phyloP scores from a whole-genome alignment of 495 filamentous ascomycete genomes.

The Lasiosphaeriaceae sp. region DNA sequence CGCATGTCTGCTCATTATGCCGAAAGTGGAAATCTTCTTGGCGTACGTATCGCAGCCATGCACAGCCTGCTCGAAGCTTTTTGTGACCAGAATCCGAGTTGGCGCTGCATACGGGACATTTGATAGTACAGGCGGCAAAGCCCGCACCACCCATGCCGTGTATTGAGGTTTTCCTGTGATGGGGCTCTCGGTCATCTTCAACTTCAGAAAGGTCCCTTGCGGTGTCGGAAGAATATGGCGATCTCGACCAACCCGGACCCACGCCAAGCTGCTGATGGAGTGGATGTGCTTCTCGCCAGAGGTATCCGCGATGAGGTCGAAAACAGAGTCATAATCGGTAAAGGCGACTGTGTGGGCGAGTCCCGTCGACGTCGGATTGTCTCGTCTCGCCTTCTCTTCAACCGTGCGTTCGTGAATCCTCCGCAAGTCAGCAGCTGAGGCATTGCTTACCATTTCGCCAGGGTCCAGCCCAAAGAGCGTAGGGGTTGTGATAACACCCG shows the following conservation, averaged over 20 bases:
- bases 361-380: conserved; percentile 13
- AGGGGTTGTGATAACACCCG: conserved; percentile 82
- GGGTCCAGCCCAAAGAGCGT: conserved; percentile 94
- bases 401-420: conserved; percentile 36
- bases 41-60: conserved; percentile 83
- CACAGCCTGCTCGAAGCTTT: conserved; percentile 66
- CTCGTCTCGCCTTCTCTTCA: conserved; percentile 27
- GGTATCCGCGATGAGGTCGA: conserved; percentile 82
- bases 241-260: conserved; percentile 68
- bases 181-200: conserved; percentile 9
- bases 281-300: conserved; percentile 74
- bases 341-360: conserved; percentile 55
- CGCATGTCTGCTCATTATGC: conserved; percentile 54
- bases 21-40: conserved; percentile 52
- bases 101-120: conserved; percentile 62
- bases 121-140: conserved; percentile 28
- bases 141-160: conserved; percentile 35
- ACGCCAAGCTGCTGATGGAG: conserved; percentile 64
- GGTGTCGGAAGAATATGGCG: conserved; percentile 62
- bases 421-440: conserved; percentile 54
- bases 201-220: conserved; percentile 53
- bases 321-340: conserved; percentile 83
- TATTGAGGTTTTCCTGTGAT: conserved; percentile 15
- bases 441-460: conserved; percentile 64
- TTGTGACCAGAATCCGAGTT: conserved; percentile 55